Conservation (phyloP, 179 eudicot species). For the Beta lomatogona region DNA sequence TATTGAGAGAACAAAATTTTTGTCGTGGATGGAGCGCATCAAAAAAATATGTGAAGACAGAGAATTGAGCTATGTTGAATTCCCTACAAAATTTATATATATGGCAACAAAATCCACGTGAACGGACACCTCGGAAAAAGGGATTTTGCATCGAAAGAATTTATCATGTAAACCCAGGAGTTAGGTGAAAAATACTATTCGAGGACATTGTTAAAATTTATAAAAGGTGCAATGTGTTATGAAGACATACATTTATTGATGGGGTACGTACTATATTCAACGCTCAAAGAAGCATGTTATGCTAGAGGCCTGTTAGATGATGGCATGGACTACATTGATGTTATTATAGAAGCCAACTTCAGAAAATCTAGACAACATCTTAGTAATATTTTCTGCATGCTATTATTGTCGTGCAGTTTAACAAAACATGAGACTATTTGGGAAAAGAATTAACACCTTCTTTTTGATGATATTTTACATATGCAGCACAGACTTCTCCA, state of each 20-base stretch:
- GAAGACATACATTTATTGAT: not conserved
- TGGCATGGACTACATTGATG: constrained; percentile 22
- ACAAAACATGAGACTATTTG: not conserved
- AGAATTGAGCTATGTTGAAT: not conserved
- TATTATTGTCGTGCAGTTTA: not conserved
- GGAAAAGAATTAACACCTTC: not conserved
- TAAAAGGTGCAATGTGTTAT: not conserved
- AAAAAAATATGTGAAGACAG: not conserved
- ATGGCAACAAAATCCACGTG: not conserved
- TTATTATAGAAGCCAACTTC: constrained; percentile 14
- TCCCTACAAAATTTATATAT: not conserved
- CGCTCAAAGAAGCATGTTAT: constrained; percentile 20
- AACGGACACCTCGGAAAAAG: not conserved
- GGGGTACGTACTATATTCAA: not conserved
- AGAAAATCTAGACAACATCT: not conserved
- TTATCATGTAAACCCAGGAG: not conserved
- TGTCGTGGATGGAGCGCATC: constrained; percentile 25
- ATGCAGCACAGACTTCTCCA: not conserved
- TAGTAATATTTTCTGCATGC: not conserved
- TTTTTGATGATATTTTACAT: not conserved
- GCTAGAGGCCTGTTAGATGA: constrained; percentile 17
- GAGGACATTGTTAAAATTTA: not conserved
- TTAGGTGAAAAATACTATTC: not conserved
- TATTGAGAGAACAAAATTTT: constrained; percentile 5
- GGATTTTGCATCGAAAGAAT: not conserved